Evolutionary conservation across 108 stramenopile genomes (phyloP).

Genomic region (Phaeodactylum tricornutum): DNA sequence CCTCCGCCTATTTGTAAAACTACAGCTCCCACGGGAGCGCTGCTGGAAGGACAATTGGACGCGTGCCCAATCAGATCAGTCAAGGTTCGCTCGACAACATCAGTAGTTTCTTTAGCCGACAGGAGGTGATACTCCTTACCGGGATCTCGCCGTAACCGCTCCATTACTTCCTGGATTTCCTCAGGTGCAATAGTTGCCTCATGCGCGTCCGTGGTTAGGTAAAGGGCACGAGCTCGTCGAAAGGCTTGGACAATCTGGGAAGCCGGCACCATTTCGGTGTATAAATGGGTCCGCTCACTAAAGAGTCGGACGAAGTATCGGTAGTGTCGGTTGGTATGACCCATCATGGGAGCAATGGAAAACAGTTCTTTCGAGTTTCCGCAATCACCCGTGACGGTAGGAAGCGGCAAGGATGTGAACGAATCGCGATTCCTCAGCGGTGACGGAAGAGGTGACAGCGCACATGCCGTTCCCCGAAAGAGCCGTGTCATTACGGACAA

Average conservation of each 20-base stretch:
- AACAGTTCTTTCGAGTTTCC: constrained; percentile 24
- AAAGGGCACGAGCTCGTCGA: neutral
- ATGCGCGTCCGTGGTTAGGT: neutral
- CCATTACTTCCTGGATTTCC: neutral
- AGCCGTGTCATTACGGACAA: too few relatives aligned
- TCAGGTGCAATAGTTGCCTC: neutral
- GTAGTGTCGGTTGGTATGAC: constrained; percentile 38
- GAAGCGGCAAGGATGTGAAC: too few relatives aligned
- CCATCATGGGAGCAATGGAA: constrained; percentile 50
- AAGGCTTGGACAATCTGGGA: constrained; percentile 19
- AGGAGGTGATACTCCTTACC: too few relatives aligned
- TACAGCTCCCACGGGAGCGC: too few relatives aligned
- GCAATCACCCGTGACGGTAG: too few relatives aligned
- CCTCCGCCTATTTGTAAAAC: constrained; percentile 30
- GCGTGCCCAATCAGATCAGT: too few relatives aligned
- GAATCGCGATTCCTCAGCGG: too few relatives aligned
- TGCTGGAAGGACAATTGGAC: too few relatives aligned
- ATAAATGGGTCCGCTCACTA: constrained; percentile 16
- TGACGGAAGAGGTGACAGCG: too few relatives aligned
- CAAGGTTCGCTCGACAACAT: neutral
- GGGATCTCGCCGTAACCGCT: too few relatives aligned
- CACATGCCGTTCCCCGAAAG: too few relatives aligned
- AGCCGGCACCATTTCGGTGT: constrained; percentile 40
- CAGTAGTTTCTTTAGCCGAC: too few relatives aligned
- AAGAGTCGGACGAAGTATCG: constrained; percentile 21